Evolutionary conservation across 83 land plant genomes (phyloP).

Genomic region (Diphasiastrum complanatum): DNA sequence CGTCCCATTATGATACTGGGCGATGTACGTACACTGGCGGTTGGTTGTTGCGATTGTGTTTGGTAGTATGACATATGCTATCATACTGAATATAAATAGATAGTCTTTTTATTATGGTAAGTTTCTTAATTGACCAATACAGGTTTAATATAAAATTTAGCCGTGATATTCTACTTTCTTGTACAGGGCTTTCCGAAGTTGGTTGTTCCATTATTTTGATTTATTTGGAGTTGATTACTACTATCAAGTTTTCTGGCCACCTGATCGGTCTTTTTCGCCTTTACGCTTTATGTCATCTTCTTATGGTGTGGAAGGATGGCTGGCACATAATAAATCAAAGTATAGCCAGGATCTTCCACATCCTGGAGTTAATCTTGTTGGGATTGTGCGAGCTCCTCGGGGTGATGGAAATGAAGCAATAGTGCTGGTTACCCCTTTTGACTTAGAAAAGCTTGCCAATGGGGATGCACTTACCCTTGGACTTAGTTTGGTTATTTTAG

Average conservation of each 20-base stretch:
- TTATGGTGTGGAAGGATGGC: not conserved
- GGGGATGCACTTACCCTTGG: constrained; percentile 60
- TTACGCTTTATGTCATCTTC: constrained; percentile 18
- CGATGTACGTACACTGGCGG: too few relatives aligned
- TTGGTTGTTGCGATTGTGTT: too few relatives aligned
- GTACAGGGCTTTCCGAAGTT: constrained; percentile 29
- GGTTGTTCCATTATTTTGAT: constrained; percentile 18
- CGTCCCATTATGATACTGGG: too few relatives aligned
- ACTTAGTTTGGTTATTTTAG: constrained; percentile 62
- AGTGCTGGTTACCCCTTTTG: constrained; percentile 83
- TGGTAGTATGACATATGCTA: too few relatives aligned
- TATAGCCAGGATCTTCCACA: too few relatives aligned
- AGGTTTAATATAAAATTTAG: too few relatives aligned
- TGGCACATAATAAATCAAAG: not conserved
- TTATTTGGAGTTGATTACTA: constrained; percentile 28
- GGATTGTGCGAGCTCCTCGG: constrained; percentile 79
- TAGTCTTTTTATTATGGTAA: not conserved
- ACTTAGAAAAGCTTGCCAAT: constrained; percentile 24
- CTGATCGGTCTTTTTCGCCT: constrained; percentile 22
- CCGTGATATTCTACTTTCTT: too few relatives aligned
- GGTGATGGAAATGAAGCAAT: constrained; percentile 95
- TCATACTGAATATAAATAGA: too few relatives aligned
- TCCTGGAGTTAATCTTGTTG: constrained; percentile 63
- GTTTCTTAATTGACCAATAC: not conserved
- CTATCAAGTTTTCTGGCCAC: constrained; percentile 25